Percentiles rank a stretch among this genome's conserved stretches.
Evolutionary conservation across 208 protist species (phyloP).

Genomic region (Vickermania spadyakhi): DNA sequence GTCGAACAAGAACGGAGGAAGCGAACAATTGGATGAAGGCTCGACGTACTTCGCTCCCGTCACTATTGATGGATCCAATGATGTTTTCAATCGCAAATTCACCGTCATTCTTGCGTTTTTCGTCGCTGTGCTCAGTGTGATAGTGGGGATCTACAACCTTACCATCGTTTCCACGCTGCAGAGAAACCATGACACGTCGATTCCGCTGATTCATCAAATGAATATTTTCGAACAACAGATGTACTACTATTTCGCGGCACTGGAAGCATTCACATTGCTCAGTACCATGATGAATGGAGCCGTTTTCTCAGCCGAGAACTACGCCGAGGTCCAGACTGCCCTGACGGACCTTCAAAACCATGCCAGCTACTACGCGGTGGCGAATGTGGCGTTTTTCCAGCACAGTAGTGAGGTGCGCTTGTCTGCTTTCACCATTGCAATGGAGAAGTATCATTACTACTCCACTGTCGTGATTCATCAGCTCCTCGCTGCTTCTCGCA

Average conservation of each 20-base stretch:
- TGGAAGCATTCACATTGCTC: background rate
- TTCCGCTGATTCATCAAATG: background rate
- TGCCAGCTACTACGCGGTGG: background rate
- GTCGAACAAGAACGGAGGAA: background rate
- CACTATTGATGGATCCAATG: background rate
- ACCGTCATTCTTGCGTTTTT: background rate
- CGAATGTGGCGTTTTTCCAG: background rate
- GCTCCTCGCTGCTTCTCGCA: background rate
- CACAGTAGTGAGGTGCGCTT: background rate
- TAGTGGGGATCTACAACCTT: background rate
- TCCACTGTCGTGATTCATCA: background rate
- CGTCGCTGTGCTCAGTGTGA: background rate
- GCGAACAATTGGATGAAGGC: background rate
- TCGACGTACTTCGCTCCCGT: background rate
- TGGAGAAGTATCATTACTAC: background rate
- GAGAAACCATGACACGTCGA: background rate
- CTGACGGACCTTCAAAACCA: background rate
- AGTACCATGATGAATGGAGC: constrained; percentile 1
- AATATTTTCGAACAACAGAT: background rate
- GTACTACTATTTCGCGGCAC: background rate
- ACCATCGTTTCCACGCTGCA: background rate
- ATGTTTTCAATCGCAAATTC: background rate
- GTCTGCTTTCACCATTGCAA: background rate
- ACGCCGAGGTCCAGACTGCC: background rate
- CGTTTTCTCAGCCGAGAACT: background rate